phyloP scores from a whole-genome alignment of 192 early-diverging fungal genomes.

The Anaeromyces robustus region DNA sequence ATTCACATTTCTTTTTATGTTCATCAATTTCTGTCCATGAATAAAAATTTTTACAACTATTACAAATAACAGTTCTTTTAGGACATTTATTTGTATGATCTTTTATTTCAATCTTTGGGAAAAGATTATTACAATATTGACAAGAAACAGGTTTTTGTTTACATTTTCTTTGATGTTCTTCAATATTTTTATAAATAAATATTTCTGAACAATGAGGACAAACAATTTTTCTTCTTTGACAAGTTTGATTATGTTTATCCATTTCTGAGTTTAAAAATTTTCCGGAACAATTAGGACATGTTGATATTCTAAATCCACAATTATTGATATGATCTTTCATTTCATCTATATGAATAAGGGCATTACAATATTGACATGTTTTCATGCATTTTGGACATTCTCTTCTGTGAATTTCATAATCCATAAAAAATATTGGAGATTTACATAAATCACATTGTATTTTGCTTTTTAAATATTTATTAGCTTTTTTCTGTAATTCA shows the following conservation, averaged over 20 bases:
- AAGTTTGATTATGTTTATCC: background rate
- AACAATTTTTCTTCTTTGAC: background rate
- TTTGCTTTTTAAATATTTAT: background rate
- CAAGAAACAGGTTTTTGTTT: background rate
- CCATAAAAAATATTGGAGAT: background rate
- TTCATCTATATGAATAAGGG: background rate
- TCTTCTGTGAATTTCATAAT: background rate
- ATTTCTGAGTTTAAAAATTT: background rate
- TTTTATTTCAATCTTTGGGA: background rate
- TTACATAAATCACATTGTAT: background rate
- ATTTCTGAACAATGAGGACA: background rate
- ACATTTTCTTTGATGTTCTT: background rate
- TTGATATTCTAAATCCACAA: background rate
- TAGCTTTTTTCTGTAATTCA: background rate
- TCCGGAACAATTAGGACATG: background rate
- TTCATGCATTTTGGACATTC: background rate
- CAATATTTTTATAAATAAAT: background rate
- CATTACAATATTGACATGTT: background rate
- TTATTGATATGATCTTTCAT: background rate
- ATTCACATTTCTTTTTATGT: background rate
- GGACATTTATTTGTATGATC: background rate
- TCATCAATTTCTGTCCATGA: background rate
- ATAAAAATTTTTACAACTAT: background rate
- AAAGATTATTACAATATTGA: background rate
- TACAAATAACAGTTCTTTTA: background rate